Percentiles rank a stretch among this genome's conserved stretches.
phyloP scores from a whole-genome alignment of 352 stramenopile genomes.

The Globisporangium orthogonon region DNA sequence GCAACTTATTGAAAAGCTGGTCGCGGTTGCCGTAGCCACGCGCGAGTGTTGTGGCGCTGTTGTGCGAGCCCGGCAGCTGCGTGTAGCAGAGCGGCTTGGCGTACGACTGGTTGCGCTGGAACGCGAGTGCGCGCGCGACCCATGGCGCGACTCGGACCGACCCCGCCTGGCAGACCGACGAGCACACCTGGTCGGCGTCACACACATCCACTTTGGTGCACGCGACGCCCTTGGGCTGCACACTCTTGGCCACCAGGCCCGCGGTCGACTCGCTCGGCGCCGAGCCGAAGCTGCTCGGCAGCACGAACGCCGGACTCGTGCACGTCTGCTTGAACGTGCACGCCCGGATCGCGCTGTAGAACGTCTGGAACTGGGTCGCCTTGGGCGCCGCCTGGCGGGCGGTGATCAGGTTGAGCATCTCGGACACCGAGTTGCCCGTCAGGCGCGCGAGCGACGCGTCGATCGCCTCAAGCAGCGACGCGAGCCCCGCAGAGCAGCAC shows the following conservation, averaged over 20 bases:
- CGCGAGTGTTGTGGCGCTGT: slow-evolving; percentile 64
- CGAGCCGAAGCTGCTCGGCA: slow-evolving; percentile 15
- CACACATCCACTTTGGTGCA: slow-evolving; percentile 51
- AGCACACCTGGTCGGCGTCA: slow-evolving; percentile 55
- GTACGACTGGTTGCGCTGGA: slow-evolving; percentile 73
- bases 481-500: slow-evolving; percentile 34
- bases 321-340: slow-evolving; percentile 43
- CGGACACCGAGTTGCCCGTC: slow-evolving; percentile 36
- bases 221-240: slow-evolving; percentile 35
- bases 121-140: slow-evolving; percentile 45
- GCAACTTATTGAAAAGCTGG: slow-evolving; percentile 56
- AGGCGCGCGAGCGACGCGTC: slow-evolving; percentile 36
- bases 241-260: slow-evolving; percentile 19
- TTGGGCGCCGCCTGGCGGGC: slow-evolving; percentile 19
- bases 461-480: slow-evolving; percentile 38
- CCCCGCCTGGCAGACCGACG: slow-evolving; percentile 52
- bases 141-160: slow-evolving; percentile 48
- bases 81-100: slow-evolving; percentile 62
- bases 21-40: slow-evolving; percentile 71
- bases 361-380: slow-evolving; percentile 24
- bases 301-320: slow-evolving; percentile 27
- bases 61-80: slow-evolving; percentile 65
- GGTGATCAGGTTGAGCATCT: slow-evolving; percentile 52
- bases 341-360: slow-evolving; percentile 29
- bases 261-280: slow-evolving; percentile 15